These are phyloP conservation scores for Glomus cerebriforme DNA, from an alignment of 192 early-diverging fungal species.

Conservation along the genomic window DNA sequence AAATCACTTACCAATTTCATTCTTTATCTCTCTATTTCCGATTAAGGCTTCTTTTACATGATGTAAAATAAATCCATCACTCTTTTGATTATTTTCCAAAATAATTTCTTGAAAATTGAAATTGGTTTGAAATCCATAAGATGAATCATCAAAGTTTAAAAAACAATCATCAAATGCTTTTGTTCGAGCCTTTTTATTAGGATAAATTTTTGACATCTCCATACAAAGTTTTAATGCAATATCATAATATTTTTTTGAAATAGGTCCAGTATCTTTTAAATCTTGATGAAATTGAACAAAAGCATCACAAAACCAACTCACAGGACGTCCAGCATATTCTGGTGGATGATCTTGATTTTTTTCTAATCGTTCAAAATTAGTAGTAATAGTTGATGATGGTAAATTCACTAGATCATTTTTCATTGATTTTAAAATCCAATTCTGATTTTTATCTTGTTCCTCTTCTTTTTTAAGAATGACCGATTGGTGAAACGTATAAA, in stretches of 20 bases:
- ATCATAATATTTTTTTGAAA: not conserved
- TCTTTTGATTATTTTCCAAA: not conserved
- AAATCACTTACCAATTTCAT: no score
- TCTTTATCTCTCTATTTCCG: no score
- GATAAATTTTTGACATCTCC: not conserved
- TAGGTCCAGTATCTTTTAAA: not conserved
- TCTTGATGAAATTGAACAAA: not conserved
- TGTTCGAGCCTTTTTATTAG: not conserved
- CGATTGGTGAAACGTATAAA: no score
- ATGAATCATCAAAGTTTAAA: not conserved
- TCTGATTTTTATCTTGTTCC: no score
- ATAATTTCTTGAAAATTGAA: not conserved
- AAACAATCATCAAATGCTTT: conserved; percentile 1
- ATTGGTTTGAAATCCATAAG: not conserved
- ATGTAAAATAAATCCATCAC: not conserved
- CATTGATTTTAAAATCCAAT: no score
- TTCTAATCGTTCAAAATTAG: no score
- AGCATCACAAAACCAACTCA: not conserved
- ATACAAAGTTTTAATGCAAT: not conserved
- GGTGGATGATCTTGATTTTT: not conserved
- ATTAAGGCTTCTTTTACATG: no score
- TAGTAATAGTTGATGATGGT: no score
- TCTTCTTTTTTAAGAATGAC: no score
- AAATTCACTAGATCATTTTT: no score
- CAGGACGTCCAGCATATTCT: not conserved